Evolutionary conservation across 371 early-diverging fungal genomes (phyloP).

Genomic region (Catenaria anguillulae): DNA sequence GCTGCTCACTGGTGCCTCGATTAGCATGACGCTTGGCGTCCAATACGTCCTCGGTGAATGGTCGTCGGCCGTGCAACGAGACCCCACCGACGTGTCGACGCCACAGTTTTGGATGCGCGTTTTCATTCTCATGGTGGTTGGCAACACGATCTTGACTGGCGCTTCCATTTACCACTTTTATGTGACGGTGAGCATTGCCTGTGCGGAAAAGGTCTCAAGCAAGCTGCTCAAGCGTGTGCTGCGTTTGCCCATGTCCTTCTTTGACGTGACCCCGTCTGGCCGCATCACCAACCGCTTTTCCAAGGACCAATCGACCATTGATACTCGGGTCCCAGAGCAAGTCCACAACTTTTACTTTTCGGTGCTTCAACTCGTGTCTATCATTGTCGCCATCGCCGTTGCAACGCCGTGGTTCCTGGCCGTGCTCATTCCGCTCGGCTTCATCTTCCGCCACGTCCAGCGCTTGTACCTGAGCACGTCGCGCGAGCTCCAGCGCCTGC

Average conservation of each 20-base stretch:
- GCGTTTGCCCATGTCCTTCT: slow-evolving; percentile 2
- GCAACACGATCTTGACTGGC: slow-evolving; percentile 51
- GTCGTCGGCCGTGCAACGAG: too few species aligned
- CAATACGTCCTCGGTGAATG: not conserved
- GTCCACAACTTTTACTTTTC: slow-evolving; percentile 31
- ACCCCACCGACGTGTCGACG: too few species aligned
- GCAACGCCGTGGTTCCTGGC: too few species aligned
- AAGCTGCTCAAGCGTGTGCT: not conserved
- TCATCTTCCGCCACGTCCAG: not conserved
- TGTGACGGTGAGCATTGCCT: too few species aligned
- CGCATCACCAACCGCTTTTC: slow-evolving; percentile 74
- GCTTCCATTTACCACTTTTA: slow-evolving; percentile 52
- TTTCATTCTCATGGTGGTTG: slow-evolving; percentile 38
- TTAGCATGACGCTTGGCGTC: too few species aligned
- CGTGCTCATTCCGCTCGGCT: not conserved
- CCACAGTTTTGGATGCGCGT: slow-evolving; percentile 59
- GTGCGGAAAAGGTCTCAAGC: not conserved
- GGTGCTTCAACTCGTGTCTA: slow-evolving; percentile 19
- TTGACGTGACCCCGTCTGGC: slow-evolving; percentile 14
- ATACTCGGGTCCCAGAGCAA: too few species aligned
- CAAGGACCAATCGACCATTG: slow-evolving; percentile 57
- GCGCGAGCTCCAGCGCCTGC: slow-evolving; percentile 33
- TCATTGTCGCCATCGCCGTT: slow-evolving; percentile 3
- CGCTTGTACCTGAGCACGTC: slow-evolving; percentile 17
- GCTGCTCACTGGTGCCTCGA: not conserved